Evolutionary conservation across 1,139 yeast genomes (phyloP).

Genomic region (Meyerozyma sp.): DNA sequence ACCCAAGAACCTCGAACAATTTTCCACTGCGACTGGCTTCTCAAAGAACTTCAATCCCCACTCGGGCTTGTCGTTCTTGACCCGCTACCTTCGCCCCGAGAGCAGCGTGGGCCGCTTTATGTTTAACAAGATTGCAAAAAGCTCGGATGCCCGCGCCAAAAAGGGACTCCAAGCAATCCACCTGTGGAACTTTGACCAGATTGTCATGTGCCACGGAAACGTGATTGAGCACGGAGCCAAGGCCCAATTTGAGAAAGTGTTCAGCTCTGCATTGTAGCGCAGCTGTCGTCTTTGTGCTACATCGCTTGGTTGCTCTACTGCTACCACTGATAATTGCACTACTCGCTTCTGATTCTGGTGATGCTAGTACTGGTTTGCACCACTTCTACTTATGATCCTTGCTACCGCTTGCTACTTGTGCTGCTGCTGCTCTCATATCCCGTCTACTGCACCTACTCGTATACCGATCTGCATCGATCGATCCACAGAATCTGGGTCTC

Average conservation of each 20-base stretch:
- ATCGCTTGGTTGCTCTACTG: neutral
- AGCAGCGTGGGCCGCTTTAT: constrained; percentile 14
- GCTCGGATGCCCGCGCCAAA: constrained; percentile 5
- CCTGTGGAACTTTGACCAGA: constrained; percentile 18
- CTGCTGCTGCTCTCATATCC: too few relatives aligned
- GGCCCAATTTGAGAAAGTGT: constrained; percentile 13
- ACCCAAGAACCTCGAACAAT: constrained; percentile 15
- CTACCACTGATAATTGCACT: neutral
- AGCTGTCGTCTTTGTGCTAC: neutral
- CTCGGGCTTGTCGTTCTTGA: constrained; percentile 16
- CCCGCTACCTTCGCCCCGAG: constrained; percentile 18
- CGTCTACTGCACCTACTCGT: too few relatives aligned
- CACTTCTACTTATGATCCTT: neutral
- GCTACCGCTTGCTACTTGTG: neutral
- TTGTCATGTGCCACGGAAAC: constrained; percentile 23
- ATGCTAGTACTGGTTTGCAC: neutral
- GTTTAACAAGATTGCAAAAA: constrained; percentile 2
- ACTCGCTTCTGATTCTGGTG: neutral
- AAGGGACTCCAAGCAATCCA: constrained; percentile 15
- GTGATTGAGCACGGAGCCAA: constrained; percentile 16
- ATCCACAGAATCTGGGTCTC: too few relatives aligned
- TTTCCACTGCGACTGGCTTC: constrained; percentile 15
- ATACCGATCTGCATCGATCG: too few relatives aligned
- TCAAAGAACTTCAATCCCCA: constrained; percentile 15
- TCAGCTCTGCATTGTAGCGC: constrained; percentile 4